Evolutionary conservation across 2,329 filamentous ascomycete species (phyloP), one percentile per base, ranked within the genome.

Genomic region (Cercospora canescens): DNA sequence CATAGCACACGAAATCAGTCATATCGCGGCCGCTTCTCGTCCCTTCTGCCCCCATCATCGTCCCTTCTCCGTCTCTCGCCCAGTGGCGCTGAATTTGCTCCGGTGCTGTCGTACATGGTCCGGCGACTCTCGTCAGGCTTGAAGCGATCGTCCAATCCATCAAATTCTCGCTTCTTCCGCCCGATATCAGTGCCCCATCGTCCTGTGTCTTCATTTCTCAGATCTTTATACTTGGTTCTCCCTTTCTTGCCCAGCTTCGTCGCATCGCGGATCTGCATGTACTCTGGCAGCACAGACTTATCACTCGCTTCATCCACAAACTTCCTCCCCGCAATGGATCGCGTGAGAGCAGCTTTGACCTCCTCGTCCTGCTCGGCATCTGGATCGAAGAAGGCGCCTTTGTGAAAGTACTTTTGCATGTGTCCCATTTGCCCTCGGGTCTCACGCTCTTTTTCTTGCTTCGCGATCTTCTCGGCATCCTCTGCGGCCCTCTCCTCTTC

Each of bases 341-440:
- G 85, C 75, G 89, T 86, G 69, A 91, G 89, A 37, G 97, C 83
- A 0, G 91, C 91, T 54, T 97, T 82, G 0, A 92, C 92, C 69
- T 91, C 88, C 60, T 89, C 85, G 30, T 78, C 74, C 41, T 75
- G 69, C 21, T 74, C 74, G 11, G 66, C 71, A 73, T 96, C 91
- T 60, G 94, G 92, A 71, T 91, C 91, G 83, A 92, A 98, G 82
- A 98, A 99, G 16, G 95, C 95, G 57, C 95, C 95, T 81, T 94
- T 94, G 84, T 99, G 95, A 79, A 92, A 94, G 81, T 98, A 99
- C 77, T 94, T 93, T 76, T 97, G 94, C 91, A 98, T 92, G 78
- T 89, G 97, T 1, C 87, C 87, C 85, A 95, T 92, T 80, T 94
- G 91, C 61, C 93, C 93, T 67, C 90, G 89, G 59, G 84, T 67